Evolutionary conservation across 768 basidiomycete species (phyloP), one percentile per base, ranked within the genome.

Genomic region (Pisolithus tinctorius): DNA sequence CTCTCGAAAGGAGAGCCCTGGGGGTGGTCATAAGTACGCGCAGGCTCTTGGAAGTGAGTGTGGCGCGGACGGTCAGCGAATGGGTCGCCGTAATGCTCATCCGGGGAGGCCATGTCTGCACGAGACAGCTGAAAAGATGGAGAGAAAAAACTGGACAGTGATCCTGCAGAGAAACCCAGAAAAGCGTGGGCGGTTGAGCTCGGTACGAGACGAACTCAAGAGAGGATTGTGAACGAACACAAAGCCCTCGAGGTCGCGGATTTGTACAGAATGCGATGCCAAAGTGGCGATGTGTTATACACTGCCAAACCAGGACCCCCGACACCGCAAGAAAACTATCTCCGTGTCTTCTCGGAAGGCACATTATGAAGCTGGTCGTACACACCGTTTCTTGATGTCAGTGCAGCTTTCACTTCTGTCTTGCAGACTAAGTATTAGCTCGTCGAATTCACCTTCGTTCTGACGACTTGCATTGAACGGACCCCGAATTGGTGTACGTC

Each of bases 51-150:
- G 49, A 68, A 66, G 47, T 80, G 82, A 40, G 79, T 70, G 48
- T 75, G 78, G 49, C 75, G 80, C 50, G 80, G 76, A 20, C 80
- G 74, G 70, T 90, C 87, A 45, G 81, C 74, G 64, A 90, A 91
- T 6, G 89, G 89, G 65, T 91, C 86, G 29, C 69, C 72, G 48
- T 75, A 74, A 16, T 61, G 67, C 52, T 66, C 67, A 45, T 30
- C 43, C 64, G 67, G 49, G 46, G 60, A 63, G 38, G 68, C 56
- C 66, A 68, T 68, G 36, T 11, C 44, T 20, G 20, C 20, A 20
- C 20, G 20, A 46, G 29, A 42, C 47, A 51, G 20, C 45, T 17
- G 20, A 25, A 40, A 17, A 47, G 37, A 14, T 29, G 34, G 2
- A 40, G 49, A 31, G 27, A 47, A 40, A 54, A 25, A 25, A 14